Evolutionary conservation across 2,329 filamentous ascomycete genomes (phyloP).

Genomic region (Colletotrichum lupini): DNA sequence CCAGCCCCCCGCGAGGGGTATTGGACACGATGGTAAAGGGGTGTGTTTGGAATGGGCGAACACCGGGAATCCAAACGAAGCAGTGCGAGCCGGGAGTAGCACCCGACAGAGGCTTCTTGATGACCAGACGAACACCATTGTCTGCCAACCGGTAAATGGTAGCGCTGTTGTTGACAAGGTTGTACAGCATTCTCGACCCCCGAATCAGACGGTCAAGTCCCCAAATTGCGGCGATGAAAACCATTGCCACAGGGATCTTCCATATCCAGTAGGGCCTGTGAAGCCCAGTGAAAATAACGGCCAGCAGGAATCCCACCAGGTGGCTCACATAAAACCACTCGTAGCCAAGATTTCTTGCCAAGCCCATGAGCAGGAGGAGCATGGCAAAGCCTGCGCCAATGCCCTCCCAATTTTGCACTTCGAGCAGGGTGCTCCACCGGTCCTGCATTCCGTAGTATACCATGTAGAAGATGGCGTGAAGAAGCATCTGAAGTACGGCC

Average conservation of each 20-base stretch:
- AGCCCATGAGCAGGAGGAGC: slow-evolving; percentile 40
- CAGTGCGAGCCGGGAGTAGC: slow-evolving; percentile 49
- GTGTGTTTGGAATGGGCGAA: slow-evolving; percentile 49
- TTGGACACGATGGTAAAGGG: slow-evolving; percentile 44
- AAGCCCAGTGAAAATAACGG: slow-evolving; percentile 47
- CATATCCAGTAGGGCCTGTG: slow-evolving; percentile 48
- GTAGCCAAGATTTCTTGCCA: slow-evolving; percentile 41
- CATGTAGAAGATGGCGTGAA: neutral
- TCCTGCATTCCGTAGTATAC: neutral
- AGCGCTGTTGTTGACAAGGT: slow-evolving; percentile 45
- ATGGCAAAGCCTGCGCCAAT: slow-evolving; percentile 44
- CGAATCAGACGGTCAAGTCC: slow-evolving; percentile 43
- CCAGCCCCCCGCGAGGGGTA: slow-evolving; percentile 57
- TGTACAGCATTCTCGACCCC: slow-evolving; percentile 39
- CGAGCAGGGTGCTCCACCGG: neutral
- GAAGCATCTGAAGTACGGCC: neutral
- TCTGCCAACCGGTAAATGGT: slow-evolving; percentile 44
- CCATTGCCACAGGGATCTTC: slow-evolving; percentile 49
- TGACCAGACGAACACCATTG: slow-evolving; percentile 43
- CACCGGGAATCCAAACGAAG: slow-evolving; percentile 47
- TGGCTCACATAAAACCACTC: slow-evolving; percentile 48
- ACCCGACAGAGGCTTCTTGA: slow-evolving; percentile 42
- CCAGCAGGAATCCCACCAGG: slow-evolving; percentile 44
- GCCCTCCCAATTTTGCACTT: slow-evolving; percentile 42
- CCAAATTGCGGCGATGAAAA: slow-evolving; percentile 45